Conservation (phyloP, 1,284 basidiomycete species). For the Pulchroboletus neoregius region DNA sequence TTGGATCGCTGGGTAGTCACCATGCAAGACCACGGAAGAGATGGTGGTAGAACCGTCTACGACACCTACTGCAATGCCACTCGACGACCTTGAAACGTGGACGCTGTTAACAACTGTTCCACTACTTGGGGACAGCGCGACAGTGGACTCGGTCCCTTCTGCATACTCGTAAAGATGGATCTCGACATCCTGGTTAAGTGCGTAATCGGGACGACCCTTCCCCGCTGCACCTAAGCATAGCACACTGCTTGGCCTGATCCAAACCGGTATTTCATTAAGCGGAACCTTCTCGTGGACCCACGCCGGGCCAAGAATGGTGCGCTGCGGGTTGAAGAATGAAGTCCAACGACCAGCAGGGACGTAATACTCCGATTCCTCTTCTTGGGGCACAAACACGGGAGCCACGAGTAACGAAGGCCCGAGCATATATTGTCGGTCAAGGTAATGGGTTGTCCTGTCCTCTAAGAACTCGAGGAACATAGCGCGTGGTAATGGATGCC, state of each 20-base stretch:
- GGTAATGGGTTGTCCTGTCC: slow-evolving; percentile 59
- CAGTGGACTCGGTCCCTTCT: slow-evolving; percentile 12
- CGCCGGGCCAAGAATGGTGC: slow-evolving; percentile 45
- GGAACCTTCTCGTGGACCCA: slow-evolving; percentile 59
- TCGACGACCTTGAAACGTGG: slow-evolving; percentile 11
- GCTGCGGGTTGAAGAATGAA: slow-evolving; percentile 51
- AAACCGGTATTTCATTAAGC: slow-evolving; percentile 61
- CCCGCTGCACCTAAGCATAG: slow-evolving; percentile 50
- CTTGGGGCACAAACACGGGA: slow-evolving; percentile 62
- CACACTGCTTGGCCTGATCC: slow-evolving; percentile 54
- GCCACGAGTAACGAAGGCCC: slow-evolving; percentile 69
- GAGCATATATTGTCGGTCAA: slow-evolving; percentile 70
- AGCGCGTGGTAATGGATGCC: slow-evolving; percentile 60
- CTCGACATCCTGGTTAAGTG: slow-evolving; percentile 38
- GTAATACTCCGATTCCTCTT: slow-evolving; percentile 63
- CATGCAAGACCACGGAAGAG: slow-evolving; percentile 16
- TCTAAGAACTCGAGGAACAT: slow-evolving; percentile 73
- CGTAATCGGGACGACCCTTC: slow-evolving; percentile 62
- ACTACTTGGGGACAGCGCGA: slow-evolving; percentile 14
- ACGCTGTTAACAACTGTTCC: slow-evolving; percentile 8
- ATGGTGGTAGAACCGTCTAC: slow-evolving; percentile 8
- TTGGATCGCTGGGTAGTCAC: slow-evolving; percentile 15
- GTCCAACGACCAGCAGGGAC: slow-evolving; percentile 70
- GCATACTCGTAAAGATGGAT: slow-evolving; percentile 40
- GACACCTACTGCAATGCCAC: slow-evolving; percentile 6